Evolutionary conservation across 352 stramenopile genomes (phyloP).

Genomic region (Phytophthora parvispora): DNA sequence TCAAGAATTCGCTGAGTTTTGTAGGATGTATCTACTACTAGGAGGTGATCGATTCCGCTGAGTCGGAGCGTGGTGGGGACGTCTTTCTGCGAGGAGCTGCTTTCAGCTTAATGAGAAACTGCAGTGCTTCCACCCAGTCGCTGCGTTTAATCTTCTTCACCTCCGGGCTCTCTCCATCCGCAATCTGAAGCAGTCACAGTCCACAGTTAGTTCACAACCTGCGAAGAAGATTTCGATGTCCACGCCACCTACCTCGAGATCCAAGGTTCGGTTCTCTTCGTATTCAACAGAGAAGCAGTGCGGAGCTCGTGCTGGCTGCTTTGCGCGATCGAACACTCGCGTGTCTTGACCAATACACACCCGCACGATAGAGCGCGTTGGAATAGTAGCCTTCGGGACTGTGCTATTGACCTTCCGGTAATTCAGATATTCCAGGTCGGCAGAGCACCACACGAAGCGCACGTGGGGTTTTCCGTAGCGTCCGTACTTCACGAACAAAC

Average conservation of each 20-base stretch:
- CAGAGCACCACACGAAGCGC: constrained; percentile 85
- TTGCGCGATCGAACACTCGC: constrained; percentile 73
- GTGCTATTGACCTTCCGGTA: constrained; percentile 69
- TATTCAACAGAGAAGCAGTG: constrained; percentile 86
- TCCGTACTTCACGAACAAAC: constrained; percentile 85
- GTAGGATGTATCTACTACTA: background rate
- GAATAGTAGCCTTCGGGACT: constrained; percentile 65
- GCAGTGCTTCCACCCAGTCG: constrained; percentile 78
- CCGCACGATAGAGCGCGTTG: constrained; percentile 53
- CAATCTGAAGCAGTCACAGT: constrained; percentile 62
- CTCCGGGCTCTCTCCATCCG: constrained; percentile 68
- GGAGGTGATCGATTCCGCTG: background rate
- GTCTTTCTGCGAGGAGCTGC: constrained; percentile 10
- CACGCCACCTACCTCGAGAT: constrained; percentile 77
- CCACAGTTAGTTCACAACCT: no score
- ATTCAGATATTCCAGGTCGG: constrained; percentile 79
- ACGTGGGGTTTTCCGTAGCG: constrained; percentile 81
- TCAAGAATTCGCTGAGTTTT: no score
- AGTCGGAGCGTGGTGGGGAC: constrained; percentile 9
- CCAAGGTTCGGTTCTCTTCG: constrained; percentile 77
- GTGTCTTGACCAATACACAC: constrained; percentile 64
- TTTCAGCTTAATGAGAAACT: constrained; percentile 82
- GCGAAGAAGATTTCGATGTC: no score
- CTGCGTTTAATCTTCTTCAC: constrained; percentile 67
- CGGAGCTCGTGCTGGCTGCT: constrained; percentile 51